Base-by-base conservation (phyloP, 2,329 filamentous ascomycete genomes). In the Cordyceps cicadae region DNA sequence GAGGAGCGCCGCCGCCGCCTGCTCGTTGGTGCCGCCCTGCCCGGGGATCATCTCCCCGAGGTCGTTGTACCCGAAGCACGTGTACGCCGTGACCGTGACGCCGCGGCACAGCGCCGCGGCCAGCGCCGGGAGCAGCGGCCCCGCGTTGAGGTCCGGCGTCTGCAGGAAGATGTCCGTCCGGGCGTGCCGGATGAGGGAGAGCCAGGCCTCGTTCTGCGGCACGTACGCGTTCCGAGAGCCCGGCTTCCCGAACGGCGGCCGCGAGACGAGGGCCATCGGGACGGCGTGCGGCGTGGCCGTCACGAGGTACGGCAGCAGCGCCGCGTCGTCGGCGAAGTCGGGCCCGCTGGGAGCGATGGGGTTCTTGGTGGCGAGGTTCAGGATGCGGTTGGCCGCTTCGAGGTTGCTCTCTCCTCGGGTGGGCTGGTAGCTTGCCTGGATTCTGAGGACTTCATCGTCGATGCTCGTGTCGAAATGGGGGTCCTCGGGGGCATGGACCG, bases 21-120 rank as follows among this genome's bases (percentile, higher is more conserved):
- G 86, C 63, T 92, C 88, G 68, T 92, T 92, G 17, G 85, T 89
- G 1, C 88, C 88, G 34, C 88, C 88, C 69, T 92, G 88, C 62
- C 84, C 82, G 0, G 89, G 89, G 0, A 93, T 81, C 37, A 92
- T 80, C 69, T 92, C 88, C 24, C 89, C 89, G 0, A 83, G 76
- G 65, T 92, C 89, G 64, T 92, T 92, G 74, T 93, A 93, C 1
- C 89, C 88, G 0, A 92, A 80, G 64, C 87, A 90, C 1, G 91
- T 78, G 64, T 89, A 92, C 69, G 85, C 87, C 0, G 81, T 85
- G 0, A 92, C 84, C 55, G 85, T 76, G 0, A 92, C 72, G 0
- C 88, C 88, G 1, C 88, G 77, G 62, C 84, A 79, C n/a, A 86
- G 80, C 0, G 89, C 88, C 3, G 79, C 79, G 0, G 81, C 68